These are phyloP conservation scores for Davidsoniella eucalypti DNA, from an alignment of 2,329 filamentous ascomycete species.

Conservation along the genomic window DNA sequence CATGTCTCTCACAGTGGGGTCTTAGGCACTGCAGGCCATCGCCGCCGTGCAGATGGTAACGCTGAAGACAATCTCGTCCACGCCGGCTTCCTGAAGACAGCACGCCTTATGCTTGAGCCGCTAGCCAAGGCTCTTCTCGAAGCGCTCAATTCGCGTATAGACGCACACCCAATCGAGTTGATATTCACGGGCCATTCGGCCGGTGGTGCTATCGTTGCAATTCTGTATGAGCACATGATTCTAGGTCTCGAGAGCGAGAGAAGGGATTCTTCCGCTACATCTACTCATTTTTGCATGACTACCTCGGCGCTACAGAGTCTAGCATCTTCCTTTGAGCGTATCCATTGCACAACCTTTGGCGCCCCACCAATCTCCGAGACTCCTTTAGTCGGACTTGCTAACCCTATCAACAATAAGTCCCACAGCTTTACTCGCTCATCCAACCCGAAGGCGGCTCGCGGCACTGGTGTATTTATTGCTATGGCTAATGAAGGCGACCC, in stretches of 20 bases:
- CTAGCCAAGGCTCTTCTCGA: slow-evolving; percentile 41
- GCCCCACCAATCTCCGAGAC: slow-evolving; percentile 60
- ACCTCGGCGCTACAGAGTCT: slow-evolving; percentile 42
- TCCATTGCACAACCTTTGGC: slow-evolving; percentile 80
- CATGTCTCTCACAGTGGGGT: slow-evolving; percentile 52
- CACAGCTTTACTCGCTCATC: slow-evolving; percentile 33
- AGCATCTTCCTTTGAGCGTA: slow-evolving; percentile 53
- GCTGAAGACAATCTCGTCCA: slow-evolving; percentile 55
- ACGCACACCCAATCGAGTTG: slow-evolving; percentile 44
- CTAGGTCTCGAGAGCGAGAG: slow-evolving; percentile 20
- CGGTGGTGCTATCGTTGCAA: slow-evolving; percentile 64
- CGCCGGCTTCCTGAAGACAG: slow-evolving; percentile 61
- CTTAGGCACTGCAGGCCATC: slow-evolving; percentile 22
- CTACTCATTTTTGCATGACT: slow-evolving; percentile 5
- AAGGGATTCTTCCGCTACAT: too few relatives aligned
- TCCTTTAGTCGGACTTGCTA: slow-evolving; percentile 30
- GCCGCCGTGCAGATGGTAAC: neutral
- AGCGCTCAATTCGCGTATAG: slow-evolving; percentile 39
- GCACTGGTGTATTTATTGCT: slow-evolving; percentile 45
- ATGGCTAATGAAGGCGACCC: slow-evolving; percentile 83
- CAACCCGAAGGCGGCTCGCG: too few relatives aligned
- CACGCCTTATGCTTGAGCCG: slow-evolving; percentile 55
- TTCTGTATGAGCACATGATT: slow-evolving; percentile 76
- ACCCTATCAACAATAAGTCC: neutral
- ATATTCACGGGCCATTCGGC: slow-evolving; percentile 78